phyloP scores from a whole-genome alignment of 129 eudicot genomes.

The Flaveria bidentis region DNA sequence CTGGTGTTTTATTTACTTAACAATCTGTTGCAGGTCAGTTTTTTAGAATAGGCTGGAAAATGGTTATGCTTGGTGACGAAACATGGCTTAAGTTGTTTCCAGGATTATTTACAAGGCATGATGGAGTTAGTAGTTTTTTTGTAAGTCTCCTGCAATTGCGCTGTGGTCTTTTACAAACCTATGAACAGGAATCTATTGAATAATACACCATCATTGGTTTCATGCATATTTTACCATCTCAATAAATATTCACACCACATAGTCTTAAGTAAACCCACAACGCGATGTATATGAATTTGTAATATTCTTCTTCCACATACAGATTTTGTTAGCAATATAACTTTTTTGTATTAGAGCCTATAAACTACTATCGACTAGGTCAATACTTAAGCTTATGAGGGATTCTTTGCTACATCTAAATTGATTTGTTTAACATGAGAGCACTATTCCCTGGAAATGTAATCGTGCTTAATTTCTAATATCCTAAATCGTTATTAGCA shows the following conservation, averaged over 20 bases:
- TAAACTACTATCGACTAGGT: no score
- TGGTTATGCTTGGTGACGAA: slow-evolving; percentile 97
- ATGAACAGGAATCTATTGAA: neutral
- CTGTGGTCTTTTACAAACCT: no score
- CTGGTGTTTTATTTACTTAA: slow-evolving; percentile 25
- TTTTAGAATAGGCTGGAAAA: slow-evolving; percentile 79
- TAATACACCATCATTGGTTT: neutral
- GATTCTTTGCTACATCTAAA: no score
- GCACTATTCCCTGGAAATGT: no score
- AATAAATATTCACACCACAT: neutral
- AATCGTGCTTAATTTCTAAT: no score
- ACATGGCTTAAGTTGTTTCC: slow-evolving; percentile 98
- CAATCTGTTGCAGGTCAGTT: slow-evolving; percentile 64
- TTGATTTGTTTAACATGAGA: no score
- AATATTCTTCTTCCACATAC: neutral
- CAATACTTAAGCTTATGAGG: no score
- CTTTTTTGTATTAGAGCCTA: no score
- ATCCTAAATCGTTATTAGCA: no score
- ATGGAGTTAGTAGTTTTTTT: slow-evolving; percentile 96
- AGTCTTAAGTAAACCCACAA: neutral
- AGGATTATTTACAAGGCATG: slow-evolving; percentile 65
- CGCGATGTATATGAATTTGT: slow-evolving; percentile 9
- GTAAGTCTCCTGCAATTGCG: slow-evolving; percentile 45
- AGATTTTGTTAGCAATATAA: no score
- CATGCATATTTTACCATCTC: neutral